A percentile compares a stretch with the other conserved stretches of the same genome.
These are phyloP conservation scores for Orbilia blumenaviensis DNA, from an alignment of 2,329 filamentous ascomycete genomes.

Conservation along the genomic window DNA sequence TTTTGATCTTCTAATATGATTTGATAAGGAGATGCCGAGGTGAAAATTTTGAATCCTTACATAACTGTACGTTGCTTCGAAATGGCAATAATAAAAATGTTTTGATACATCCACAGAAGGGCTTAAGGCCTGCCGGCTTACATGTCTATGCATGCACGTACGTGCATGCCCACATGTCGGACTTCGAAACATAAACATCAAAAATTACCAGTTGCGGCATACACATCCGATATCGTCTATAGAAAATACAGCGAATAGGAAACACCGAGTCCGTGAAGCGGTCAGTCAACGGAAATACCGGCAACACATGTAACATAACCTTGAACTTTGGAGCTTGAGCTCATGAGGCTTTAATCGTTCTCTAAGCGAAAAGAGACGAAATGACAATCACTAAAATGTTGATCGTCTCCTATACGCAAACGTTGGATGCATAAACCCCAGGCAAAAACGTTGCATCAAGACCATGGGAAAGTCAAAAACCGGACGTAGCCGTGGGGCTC, in stretches of 20 bases:
- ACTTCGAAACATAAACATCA: conserved; percentile 15
- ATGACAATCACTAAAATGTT: neutral
- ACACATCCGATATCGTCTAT: conserved; percentile 20
- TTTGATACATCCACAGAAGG: neutral
- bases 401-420: neutral
- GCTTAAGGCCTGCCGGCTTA: neutral
- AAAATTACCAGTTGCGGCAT: conserved; percentile 25
- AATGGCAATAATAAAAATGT: neutral
- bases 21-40: conserved; percentile 5
- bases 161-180: conserved; percentile 10
- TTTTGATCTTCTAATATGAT: neutral
- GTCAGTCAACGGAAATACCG: conserved; percentile 13
- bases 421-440: neutral
- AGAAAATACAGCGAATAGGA: conserved; percentile 6
- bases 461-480: conserved; percentile 8
- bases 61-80: neutral
- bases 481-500: conserved; percentile 9
- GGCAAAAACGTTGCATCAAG: conserved; percentile 9
- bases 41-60: neutral
- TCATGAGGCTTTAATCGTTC: conserved; percentile 1
- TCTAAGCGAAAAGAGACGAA: neutral
- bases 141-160: conserved; percentile 16
- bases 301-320: conserved; percentile 6
- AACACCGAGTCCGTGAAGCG: neutral
- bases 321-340: neutral